A percentile compares a stretch with the other conserved stretches of the same genome.
Evolutionary conservation across 345 rosid genomes (phyloP).

Genomic region (Sisymbrium irio): DNA sequence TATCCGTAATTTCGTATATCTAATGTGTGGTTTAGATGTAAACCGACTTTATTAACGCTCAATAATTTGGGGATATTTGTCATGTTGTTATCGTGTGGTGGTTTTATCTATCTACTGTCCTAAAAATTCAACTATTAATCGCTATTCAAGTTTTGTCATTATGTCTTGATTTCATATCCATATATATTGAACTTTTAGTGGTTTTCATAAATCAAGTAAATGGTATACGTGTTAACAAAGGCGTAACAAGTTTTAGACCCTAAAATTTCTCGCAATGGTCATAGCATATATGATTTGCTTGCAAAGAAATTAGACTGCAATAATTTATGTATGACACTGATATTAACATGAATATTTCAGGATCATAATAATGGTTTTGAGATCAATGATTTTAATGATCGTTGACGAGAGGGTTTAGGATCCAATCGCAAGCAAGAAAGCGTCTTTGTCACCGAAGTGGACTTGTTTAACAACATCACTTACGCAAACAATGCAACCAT

Average conservation of each 20-base stretch:
- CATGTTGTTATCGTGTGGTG: slow-evolving; percentile 11
- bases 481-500: slow-evolving; percentile 17
- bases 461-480: slow-evolving; percentile 19
- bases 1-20: neutral
- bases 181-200: neutral
- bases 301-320: neutral
- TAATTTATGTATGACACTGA: slow-evolving; percentile 13
- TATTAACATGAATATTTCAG: neutral
- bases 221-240: neutral
- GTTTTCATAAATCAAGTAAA: neutral
- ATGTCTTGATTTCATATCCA: neutral
- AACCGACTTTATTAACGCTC: neutral
- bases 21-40: slow-evolving; percentile 19
- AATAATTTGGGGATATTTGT: slow-evolving; percentile 21
- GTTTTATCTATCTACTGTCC: neutral
- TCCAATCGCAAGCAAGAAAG: slow-evolving; percentile 24
- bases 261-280: neutral
- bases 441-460: slow-evolving; percentile 5
- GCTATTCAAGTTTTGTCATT: neutral
- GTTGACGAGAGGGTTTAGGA: slow-evolving; percentile 26
- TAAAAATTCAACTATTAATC: neutral
- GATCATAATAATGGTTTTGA: slow-evolving; percentile 16
- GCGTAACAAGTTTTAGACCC: neutral
- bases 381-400: slow-evolving; percentile 24
- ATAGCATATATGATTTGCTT: neutral